Evolutionary conservation across 768 basidiomycete genomes (phyloP).

Genomic region (Solioccasus polychromus): DNA sequence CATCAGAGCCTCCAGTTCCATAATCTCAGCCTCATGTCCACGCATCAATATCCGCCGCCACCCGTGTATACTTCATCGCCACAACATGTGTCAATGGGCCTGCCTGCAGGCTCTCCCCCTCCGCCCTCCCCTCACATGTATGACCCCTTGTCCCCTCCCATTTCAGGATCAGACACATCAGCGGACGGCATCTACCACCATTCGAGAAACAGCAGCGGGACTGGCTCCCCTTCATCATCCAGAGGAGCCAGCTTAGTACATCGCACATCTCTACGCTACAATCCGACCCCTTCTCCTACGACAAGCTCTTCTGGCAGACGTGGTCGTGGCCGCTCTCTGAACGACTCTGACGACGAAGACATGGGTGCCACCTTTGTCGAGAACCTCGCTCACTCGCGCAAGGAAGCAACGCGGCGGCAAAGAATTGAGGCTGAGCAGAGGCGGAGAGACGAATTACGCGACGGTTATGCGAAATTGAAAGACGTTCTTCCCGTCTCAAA

Average conservation of each 20-base stretch:
- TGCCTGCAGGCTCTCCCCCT: constrained; percentile 67
- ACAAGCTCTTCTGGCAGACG: constrained; percentile 67
- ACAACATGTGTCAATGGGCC: constrained; percentile 68
- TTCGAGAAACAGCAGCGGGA: constrained; percentile 68
- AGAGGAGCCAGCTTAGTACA: constrained; percentile 76
- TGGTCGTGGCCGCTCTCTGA: constrained; percentile 60
- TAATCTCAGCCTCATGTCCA: constrained; percentile 63
- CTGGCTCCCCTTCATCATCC: constrained; percentile 77
- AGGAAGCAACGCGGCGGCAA: constrained; percentile 81
- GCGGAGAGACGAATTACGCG: constrained; percentile 82
- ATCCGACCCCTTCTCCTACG: constrained; percentile 78
- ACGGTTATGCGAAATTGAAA: constrained; percentile 86
- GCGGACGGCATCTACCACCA: constrained; percentile 77
- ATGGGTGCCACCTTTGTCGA: constrained; percentile 70
- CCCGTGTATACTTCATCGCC: constrained; percentile 59
- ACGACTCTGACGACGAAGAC: constrained; percentile 75
- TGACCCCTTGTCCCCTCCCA: constrained; percentile 80
- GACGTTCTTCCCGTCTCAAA: constrained; percentile 84
- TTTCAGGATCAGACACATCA: constrained; percentile 88
- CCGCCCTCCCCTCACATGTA: constrained; percentile 78
- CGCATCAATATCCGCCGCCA: constrained; percentile 58
- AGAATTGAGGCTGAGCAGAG: constrained; percentile 90
- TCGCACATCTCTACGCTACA: constrained; percentile 65
- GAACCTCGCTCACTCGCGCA: constrained; percentile 72
- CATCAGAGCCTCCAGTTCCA: constrained; percentile 62